These are phyloP conservation scores for Brettanomyces naardenensis DNA, from an alignment of 805 yeast species.

Conservation along the genomic window DNA sequence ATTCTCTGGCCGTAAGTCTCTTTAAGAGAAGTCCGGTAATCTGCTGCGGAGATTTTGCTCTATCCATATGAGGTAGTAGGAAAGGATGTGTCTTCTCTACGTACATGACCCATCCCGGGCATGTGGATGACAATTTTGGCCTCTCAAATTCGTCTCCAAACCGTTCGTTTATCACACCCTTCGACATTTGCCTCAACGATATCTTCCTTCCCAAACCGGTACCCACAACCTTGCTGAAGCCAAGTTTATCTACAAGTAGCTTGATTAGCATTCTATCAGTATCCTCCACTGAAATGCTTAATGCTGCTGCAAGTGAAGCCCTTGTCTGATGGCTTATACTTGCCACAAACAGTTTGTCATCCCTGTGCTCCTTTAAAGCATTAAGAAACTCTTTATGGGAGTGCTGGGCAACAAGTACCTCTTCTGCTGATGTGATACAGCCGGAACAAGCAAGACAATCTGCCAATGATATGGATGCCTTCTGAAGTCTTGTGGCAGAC, in stretches of 20 bases:
- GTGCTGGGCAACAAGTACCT: slow-evolving; percentile 83
- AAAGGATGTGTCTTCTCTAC: slow-evolving; percentile 95
- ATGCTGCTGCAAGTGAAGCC: slow-evolving; percentile 71
- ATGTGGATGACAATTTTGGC: slow-evolving; percentile 64
- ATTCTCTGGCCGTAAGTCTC: slow-evolving; percentile 32
- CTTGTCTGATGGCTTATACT: slow-evolving; percentile 84
- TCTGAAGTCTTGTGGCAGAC: slow-evolving; percentile 42
- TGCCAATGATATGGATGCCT: slow-evolving; percentile 82
- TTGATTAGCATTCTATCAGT: slow-evolving; percentile 56
- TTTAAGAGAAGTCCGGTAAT: slow-evolving; percentile 79
- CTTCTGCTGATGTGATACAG: slow-evolving; percentile 96
- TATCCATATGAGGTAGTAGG: slow-evolving; percentile 60
- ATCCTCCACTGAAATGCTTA: slow-evolving; percentile 38
- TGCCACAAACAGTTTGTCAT: slow-evolving; percentile 48
- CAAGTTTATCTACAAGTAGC: slow-evolving; percentile 51
- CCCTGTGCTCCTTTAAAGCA: slow-evolving; percentile 33
- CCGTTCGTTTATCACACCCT: slow-evolving; percentile 25
- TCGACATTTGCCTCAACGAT: slow-evolving; percentile 43
- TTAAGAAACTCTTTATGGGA: slow-evolving; percentile 72
- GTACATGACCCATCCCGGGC: slow-evolving; percentile 96
- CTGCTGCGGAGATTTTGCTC: slow-evolving; percentile 86
- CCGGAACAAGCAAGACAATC: slow-evolving; percentile 98
- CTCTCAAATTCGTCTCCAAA: slow-evolving; percentile 11
- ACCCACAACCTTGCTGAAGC: slow-evolving; percentile 73
- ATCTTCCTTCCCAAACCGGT: slow-evolving; percentile 74